These are phyloP conservation scores for Pythium sukuiense DNA, from an alignment of 352 stramenopile genomes.

Conservation along the genomic window DNA sequence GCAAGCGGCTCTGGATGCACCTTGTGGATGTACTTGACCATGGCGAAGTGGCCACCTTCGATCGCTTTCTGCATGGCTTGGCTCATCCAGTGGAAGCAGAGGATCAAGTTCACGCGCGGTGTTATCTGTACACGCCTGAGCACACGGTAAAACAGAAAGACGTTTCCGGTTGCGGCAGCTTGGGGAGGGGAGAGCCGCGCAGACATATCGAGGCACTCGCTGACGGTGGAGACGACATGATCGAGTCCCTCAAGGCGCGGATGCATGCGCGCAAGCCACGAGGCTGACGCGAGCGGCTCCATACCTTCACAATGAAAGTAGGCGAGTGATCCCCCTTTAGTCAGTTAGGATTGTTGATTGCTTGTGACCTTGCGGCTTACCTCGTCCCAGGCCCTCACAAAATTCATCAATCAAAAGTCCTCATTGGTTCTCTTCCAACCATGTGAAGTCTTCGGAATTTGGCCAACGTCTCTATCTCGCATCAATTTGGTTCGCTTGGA, in stretches of 20 bases:
- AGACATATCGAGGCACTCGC: constrained; percentile 17
- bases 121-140: constrained; percentile 1
- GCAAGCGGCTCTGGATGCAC: constrained; percentile 18
- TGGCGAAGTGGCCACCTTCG: constrained; percentile 8
- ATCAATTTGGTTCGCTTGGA: background rate
- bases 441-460: too few relatives aligned
- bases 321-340: too few relatives aligned
- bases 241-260: constrained; percentile 8
- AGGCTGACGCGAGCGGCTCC: constrained; percentile 8
- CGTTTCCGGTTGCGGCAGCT: background rate
- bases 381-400: too few relatives aligned
- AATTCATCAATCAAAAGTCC: too few relatives aligned
- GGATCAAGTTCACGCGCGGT: background rate
- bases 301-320: background rate
- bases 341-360: too few relatives aligned
- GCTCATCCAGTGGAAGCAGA: constrained; percentile 16
- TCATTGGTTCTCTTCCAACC: too few relatives aligned
- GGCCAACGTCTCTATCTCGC: background rate
- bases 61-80: constrained; percentile 17
- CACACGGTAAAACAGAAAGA: constrained; percentile 16
- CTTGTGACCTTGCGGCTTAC: too few relatives aligned
- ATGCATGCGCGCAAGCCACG: constrained; percentile 10
- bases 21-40: constrained; percentile 18
- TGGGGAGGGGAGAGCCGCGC: constrained; percentile 8
- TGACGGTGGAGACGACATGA: constrained; percentile 13